phyloP scores from a whole-genome alignment of 2,329 filamentous ascomycete genomes.

The Fusarium denticulatum region DNA sequence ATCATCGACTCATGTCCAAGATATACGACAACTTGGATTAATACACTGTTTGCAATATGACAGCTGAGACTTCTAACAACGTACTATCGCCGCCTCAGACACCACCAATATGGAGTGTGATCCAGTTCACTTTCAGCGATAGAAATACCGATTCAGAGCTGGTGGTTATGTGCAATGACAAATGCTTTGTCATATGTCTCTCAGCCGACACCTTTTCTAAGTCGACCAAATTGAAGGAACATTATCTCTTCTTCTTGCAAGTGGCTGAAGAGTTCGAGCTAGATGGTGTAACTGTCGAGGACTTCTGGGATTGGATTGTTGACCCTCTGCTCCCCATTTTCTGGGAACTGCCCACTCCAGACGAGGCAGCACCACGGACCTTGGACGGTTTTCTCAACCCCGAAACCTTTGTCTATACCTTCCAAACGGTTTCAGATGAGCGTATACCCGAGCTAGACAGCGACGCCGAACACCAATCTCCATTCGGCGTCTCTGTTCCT shows the following conservation, averaged over 20 bases:
- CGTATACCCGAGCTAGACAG: neutral
- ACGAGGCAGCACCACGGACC: accelerated
- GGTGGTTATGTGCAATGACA: neutral
- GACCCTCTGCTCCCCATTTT: neutral
- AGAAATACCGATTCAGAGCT: neutral
- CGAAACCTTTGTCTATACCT: accelerated
- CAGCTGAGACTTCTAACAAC: accelerated
- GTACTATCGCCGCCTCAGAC: accelerated
- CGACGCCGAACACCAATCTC: accelerated
- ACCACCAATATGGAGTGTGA: accelerated
- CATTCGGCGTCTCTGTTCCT: accelerated
- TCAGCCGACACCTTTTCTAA: neutral
- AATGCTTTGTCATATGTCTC: accelerated
- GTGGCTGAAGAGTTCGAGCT: neutral
- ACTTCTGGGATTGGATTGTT: neutral
- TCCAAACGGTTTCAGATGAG: accelerated
- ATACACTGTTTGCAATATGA: accelerated
- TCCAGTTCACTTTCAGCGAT: neutral
- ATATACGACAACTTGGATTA: accelerated
- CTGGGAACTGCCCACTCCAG: neutral
- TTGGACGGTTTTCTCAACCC: neutral
- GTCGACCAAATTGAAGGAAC: neutral
- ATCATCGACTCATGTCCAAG: accelerated
- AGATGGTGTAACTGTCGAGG: neutral
- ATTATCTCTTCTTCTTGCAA: neutral